These are phyloP conservation scores for Trichopus zeylanicus DNA, from an alignment of 116 monocot genomes.

Conservation along the genomic window DNA sequence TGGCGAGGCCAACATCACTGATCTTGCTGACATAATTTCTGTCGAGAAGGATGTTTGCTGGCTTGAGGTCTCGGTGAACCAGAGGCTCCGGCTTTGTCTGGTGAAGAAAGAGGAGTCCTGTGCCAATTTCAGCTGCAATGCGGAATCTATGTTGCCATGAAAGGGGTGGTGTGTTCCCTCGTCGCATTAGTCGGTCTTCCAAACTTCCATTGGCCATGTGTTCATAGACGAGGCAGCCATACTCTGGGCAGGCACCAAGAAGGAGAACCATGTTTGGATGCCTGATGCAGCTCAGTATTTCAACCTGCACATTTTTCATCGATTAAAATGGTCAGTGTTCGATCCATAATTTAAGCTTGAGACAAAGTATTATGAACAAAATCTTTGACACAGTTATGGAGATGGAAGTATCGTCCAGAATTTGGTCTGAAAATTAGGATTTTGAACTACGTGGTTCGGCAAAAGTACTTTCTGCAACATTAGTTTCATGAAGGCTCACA, in stretches of 20 bases:
- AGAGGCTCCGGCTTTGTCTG: constrained; percentile 58
- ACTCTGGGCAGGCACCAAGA: constrained; percentile 69
- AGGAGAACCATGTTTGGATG: constrained; percentile 85
- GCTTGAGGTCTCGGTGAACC: constrained; percentile 75
- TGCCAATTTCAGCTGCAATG: constrained; percentile 60
- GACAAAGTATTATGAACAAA: too few relatives aligned
- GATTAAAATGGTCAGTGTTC: too few relatives aligned
- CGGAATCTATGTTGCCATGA: constrained; percentile 64
- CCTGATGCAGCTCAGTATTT: constrained; percentile 52
- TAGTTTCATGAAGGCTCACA: too few relatives aligned
- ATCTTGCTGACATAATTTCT: constrained; percentile 63
- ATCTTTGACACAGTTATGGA: too few relatives aligned
- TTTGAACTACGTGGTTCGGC: too few relatives aligned
- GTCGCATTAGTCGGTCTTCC: constrained; percentile 43
- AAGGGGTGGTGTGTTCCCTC: constrained; percentile 35
- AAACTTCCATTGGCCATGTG: constrained; percentile 76
- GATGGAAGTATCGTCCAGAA: too few relatives aligned
- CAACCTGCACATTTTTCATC: constrained; percentile 44
- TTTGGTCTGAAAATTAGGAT: too few relatives aligned
- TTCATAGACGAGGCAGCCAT: constrained; percentile 66
- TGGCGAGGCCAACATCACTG: constrained; percentile 64
- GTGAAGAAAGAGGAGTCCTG: constrained; percentile 73
- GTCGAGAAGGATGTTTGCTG: constrained; percentile 74
- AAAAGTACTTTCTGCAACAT: too few relatives aligned
- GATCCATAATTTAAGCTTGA: too few relatives aligned